Percentiles rank a stretch among this genome's conserved stretches.
Conservation (phyloP, 805 yeast species). For the Kodamaea restingae region DNA sequence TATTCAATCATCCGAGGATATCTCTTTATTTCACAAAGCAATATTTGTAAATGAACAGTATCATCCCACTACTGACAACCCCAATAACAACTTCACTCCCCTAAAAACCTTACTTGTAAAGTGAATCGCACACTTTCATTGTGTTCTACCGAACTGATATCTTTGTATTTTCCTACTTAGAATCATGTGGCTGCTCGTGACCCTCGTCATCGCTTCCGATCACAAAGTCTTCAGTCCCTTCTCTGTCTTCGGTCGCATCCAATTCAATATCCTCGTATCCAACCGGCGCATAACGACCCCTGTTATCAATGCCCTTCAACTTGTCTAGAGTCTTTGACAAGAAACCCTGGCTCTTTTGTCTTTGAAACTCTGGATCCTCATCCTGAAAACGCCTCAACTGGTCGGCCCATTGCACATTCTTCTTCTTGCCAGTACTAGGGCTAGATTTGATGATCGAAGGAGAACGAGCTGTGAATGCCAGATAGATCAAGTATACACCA, state of each 20-base stretch:
- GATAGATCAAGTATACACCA: slow-evolving; percentile 38
- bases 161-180: no score
- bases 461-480: slow-evolving; percentile 35
- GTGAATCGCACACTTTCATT: no score
- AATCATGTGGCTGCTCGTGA: background rate
- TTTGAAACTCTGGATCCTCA: slow-evolving; percentile 21
- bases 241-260: background rate
- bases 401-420: slow-evolving; percentile 48
- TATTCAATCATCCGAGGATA: no score
- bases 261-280: slow-evolving; percentile 24
- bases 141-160: no score
- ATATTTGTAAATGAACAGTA: no score
- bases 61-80: no score
- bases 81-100: no score
- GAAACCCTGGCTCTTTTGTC: slow-evolving; percentile 31
- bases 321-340: slow-evolving; percentile 32
- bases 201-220: slow-evolving; percentile 48
- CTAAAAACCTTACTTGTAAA: no score
- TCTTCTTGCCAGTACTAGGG: slow-evolving; percentile 26
- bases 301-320: slow-evolving; percentile 24
- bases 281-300: slow-evolving; percentile 26
- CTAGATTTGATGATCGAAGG: slow-evolving; percentile 35
- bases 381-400: slow-evolving; percentile 34
- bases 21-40: no score
- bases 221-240: slow-evolving; percentile 38